Evolutionary conservation across 441 rosid species (phyloP).

Genomic region (Populus hybrid): DNA sequence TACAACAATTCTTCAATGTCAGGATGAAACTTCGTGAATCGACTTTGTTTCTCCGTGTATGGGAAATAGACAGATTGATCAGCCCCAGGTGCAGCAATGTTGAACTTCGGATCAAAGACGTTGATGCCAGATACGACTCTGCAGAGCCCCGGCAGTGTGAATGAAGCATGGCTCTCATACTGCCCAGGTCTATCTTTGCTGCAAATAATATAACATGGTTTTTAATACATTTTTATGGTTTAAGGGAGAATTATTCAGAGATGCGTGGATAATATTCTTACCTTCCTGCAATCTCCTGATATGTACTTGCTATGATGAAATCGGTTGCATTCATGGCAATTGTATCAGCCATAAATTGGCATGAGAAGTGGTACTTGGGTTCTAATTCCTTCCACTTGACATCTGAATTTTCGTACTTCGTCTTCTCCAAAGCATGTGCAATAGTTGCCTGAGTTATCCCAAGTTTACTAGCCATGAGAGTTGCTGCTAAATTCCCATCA

Average conservation of each 20-base stretch:
- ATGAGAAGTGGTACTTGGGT: constrained; percentile 78
- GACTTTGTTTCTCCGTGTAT: constrained; percentile 41
- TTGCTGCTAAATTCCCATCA: constrained; percentile 87
- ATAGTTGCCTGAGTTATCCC: constrained; percentile 91
- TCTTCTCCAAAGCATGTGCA: constrained; percentile 95
- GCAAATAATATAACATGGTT: constrained; percentile 14
- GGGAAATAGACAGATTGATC: constrained; percentile 84
- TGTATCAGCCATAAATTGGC: constrained; percentile 82
- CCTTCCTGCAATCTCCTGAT: constrained; percentile 95
- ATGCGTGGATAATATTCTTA: constrained; percentile 11
- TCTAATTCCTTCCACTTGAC: constrained; percentile 83
- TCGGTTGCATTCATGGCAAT: constrained; percentile 83
- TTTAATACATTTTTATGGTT: neutral
- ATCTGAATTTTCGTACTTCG: constrained; percentile 85
- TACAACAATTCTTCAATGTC: constrained; percentile 67
- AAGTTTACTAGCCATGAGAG: constrained; percentile 76
- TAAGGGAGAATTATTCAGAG: neutral
- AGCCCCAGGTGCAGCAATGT: constrained; percentile 87
- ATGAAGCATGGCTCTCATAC: constrained; percentile 74
- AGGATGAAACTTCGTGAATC: constrained; percentile 50
- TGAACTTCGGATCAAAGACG: constrained; percentile 80
- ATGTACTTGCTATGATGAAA: constrained; percentile 84
- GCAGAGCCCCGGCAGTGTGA: constrained; percentile 85
- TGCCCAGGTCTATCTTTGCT: constrained; percentile 84
- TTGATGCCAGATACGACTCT: constrained; percentile 76